These are phyloP conservation scores for Binderoboletus segoi DNA, from an alignment of 1,284 basidiomycete species.

Conservation along the genomic window DNA sequence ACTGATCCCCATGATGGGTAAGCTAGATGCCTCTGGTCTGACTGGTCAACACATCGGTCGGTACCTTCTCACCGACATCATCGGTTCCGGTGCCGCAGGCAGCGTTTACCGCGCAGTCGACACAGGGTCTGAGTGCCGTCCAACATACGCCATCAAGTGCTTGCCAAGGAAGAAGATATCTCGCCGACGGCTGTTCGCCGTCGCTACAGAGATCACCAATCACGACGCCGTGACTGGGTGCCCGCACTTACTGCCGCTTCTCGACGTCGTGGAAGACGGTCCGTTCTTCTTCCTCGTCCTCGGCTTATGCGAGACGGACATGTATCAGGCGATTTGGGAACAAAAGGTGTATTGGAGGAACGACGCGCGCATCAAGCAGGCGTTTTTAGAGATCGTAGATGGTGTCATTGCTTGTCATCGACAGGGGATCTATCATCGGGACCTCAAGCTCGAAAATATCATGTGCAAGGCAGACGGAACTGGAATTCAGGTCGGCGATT, in stretches of 20 bases:
- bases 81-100: slow-evolving; percentile 16
- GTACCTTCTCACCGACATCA: slow-evolving; percentile 8
- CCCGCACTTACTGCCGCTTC: slow-evolving; percentile 52
- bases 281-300: slow-evolving; percentile 58
- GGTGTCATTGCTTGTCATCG: slow-evolving; percentile 74
- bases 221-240: slow-evolving; percentile 38
- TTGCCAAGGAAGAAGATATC: slow-evolving; percentile 50
- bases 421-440: slow-evolving; percentile 79
- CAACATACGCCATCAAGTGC: slow-evolving; percentile 72
- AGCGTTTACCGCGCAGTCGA: slow-evolving; percentile 19
- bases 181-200: slow-evolving; percentile 55
- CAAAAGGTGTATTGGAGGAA: slow-evolving; percentile 46
- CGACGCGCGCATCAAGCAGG: slow-evolving; percentile 58
- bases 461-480: slow-evolving; percentile 62
- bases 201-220: slow-evolving; percentile 57
- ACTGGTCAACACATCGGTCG: too few relatives aligned
- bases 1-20: too few relatives aligned
- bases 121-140: background rate
- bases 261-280: slow-evolving; percentile 54
- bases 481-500: slow-evolving; percentile 75
- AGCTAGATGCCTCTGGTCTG: too few relatives aligned
- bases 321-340: slow-evolving; percentile 53
- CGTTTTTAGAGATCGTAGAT: slow-evolving; percentile 77
- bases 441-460: slow-evolving; percentile 90
- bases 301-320: slow-evolving; percentile 63